Evolutionary conservation across 2,329 filamentous ascomycete genomes (phyloP), one percentile per base, ranked within the genome.

Genomic region (Coniochaeta sp.): DNA sequence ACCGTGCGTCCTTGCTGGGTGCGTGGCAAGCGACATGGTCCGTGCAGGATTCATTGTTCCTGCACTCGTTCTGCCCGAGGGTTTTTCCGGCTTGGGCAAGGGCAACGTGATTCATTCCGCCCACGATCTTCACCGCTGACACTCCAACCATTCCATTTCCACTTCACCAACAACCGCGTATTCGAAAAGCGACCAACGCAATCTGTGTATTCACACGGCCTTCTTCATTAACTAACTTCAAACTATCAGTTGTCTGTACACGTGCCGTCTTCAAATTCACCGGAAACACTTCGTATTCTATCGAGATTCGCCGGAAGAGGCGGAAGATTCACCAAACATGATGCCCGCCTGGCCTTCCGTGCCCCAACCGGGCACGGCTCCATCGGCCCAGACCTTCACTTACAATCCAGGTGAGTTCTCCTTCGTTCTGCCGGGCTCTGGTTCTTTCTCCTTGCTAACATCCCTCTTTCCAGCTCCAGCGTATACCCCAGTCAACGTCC

Each of bases 401-500:
- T 74, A 73, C 55, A 63, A 66, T 54, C 57, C 66, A 51, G 70
- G 69, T 72, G 61, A 56, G 70, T 66, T 31, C 55, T 56, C 35
- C 27, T n/a, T n/a, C n/a, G n/a, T n/a, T n/a, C n/a, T n/a, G n/a
- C n/a, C n/a, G n/a, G n/a, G n/a, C n/a, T n/a, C n/a, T n/a, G n/a
- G n/a, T n/a, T n/a, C n/a, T n/a, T n/a, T n/a, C n/a, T n/a, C n/a
- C n/a, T 30, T 12, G 27, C 27, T 30, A 30, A 30, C 27, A 12
- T 30, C 27, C 6, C 6, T 30, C 4, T 2, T 14, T 13, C n/a
- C 38, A 42, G 38, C 26, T 48, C 26, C 45, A 24, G 45, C 45
- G 8, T 85, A 78, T 61, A 82, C 78, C 54, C 71, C 79, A 57
- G 82, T 85, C 56, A 74, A 78, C 68, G 79, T 83, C 62, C 81